Conservation (phyloP, 2,329 filamentous ascomycete species). For the Verticillium alfalfae region DNA sequence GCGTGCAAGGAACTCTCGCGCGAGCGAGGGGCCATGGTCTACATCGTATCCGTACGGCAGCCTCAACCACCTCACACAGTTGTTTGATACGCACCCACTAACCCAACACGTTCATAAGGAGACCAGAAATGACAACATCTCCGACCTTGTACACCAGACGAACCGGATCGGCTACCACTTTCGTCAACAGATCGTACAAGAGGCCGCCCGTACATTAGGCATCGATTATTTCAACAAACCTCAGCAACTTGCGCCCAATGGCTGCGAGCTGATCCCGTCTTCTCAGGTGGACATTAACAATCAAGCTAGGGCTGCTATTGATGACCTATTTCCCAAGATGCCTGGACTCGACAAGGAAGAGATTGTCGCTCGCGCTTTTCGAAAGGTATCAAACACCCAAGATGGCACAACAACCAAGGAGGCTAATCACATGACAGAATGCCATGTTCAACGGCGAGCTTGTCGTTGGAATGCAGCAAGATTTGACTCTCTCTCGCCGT, state of each 20-base stretch:
- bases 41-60: slow-evolving; percentile 56
- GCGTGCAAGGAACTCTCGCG: slow-evolving; percentile 61
- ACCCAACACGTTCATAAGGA: background rate
- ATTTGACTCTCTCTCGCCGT: slow-evolving; percentile 53
- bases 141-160: slow-evolving; percentile 43
- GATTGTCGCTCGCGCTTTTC: slow-evolving; percentile 59
- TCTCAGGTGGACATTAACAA: slow-evolving; percentile 54
- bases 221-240: slow-evolving; percentile 8
- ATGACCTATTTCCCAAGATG: slow-evolving; percentile 60
- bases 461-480: slow-evolving; percentile 51
- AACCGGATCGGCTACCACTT: slow-evolving; percentile 58
- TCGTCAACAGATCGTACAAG: slow-evolving; percentile 51
- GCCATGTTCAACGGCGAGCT: slow-evolving; percentile 44
- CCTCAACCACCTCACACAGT: background rate
- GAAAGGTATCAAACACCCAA: slow-evolving; percentile 39
- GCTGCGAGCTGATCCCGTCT: slow-evolving; percentile 50
- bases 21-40: slow-evolving; percentile 57
- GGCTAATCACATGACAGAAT: slow-evolving; percentile 30
- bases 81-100: background rate
- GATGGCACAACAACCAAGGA: background rate
- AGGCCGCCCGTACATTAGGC: slow-evolving; percentile 30
- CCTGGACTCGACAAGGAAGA: slow-evolving; percentile 58
- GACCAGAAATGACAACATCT: slow-evolving; percentile 2
- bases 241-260: slow-evolving; percentile 10
- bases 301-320: slow-evolving; percentile 56